Evolutionary conservation across 1,139 yeast species (phyloP), one percentile per base, ranked within the genome.

Genomic region (Pichia inconspicua): DNA sequence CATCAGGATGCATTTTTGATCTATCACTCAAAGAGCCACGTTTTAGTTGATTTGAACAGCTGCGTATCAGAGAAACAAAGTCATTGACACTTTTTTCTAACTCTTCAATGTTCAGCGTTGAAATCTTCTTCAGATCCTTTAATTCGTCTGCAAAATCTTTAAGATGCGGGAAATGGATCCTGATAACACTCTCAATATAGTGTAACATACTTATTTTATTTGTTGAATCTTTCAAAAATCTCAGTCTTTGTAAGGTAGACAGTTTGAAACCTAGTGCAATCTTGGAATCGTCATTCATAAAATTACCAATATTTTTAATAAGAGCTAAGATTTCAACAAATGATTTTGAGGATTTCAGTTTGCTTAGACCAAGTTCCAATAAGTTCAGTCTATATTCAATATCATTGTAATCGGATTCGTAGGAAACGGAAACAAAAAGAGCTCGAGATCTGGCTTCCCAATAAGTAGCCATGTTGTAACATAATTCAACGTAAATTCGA

Each of bases 361-460:
- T 72, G 35, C 71, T 73, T 46, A 81, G 73, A 0, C 95, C 95
- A 41, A 72, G 74, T 57, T 87, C 95, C 31, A 92, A 67, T 40
- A 76, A 64, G 48, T 78, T 74, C 47, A 90, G 67, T 59, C 86
- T 87, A 44, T 70, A 67, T 17, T 76, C 68, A 41, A 92, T 70
- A 55, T 87, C 95, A 50, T 73, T 68, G 61, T 84, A 86, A 55
- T 89, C 97, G 51, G 78, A 76, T 53, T 82, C 82, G 64, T 80
- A 87, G 0, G 88, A 82, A 48, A 78, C 78, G 5, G 79, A 68
- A 35, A 87, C 70, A 42, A 85, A 64, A 39, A 92, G 69, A 2
- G 95, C 89, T 43, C 88, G 70, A n/a, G 95, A 82, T 55, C 98
- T 72, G 1, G 89, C 77, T 52, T 78, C 76, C 98, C 98, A 92